Evolutionary conservation across 352 stramenopile species (phyloP), one percentile per base, ranked within the genome.

Genomic region (Phytophthora parvispora): DNA sequence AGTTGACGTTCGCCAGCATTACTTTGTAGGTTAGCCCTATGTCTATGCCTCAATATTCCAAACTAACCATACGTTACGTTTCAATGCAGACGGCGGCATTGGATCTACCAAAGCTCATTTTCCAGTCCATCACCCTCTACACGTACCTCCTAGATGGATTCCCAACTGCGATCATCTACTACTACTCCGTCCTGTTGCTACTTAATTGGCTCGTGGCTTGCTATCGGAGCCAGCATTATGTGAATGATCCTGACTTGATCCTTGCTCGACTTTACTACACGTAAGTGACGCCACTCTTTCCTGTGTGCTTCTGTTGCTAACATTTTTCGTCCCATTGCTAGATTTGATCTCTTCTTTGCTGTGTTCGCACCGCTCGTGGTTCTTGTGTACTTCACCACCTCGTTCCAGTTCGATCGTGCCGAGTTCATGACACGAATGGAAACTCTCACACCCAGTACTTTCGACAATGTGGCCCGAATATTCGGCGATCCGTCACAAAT

Each of bases 261-360:
- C 60, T 85, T 4, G 52, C 73, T 40, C 80, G 77, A 3, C 56
- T 86, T 1, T 86, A 81, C 43, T 86, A 86, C 52, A 58, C 70
- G 58, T 82, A 64, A 27, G 69, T 67, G 3, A 16, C 12, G 6
- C n/a, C n/a, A n/a, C n/a, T n/a, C n/a, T n/a, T n/a, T 16, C 34
- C 12, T 36, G 18, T 29, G 25, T 22, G 31, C 45, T 32, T 32
- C 7, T 27, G 9, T 10, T 4, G 3, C 38, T 9, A 1, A 7
- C 22, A 22, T 22, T 24, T 24, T 15, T 45, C 22, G 18, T 9
- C n/a, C n/a, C n/a, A n/a, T 45, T 55, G 16, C 43, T 20, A 84
- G 77, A 1, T 81, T 80, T 31, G 78, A 86, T 40, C 51, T 89
- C 6, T 86, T 86, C 66, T 89, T 89, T 31, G 80, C 76, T 0